These are phyloP conservation scores for Brasilioporus rufonigricans DNA, from an alignment of 768 basidiomycete species.

Conservation along the genomic window DNA sequence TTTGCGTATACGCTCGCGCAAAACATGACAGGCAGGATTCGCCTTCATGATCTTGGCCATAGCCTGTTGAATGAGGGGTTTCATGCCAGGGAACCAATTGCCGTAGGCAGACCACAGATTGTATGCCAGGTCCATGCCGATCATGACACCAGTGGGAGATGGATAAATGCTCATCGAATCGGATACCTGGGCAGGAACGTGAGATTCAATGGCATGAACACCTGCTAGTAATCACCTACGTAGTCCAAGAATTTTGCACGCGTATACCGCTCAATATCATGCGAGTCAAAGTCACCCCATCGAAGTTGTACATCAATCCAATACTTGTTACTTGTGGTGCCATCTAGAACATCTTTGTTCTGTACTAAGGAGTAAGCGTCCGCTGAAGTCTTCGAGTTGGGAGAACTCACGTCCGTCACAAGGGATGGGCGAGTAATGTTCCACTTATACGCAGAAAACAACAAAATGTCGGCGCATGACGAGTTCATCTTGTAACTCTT, in stretches of 20 bases:
- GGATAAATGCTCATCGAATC: slow-evolving; percentile 99
- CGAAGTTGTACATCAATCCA: slow-evolving; percentile 96
- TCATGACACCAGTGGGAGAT: slow-evolving; percentile 97
- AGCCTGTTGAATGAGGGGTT: slow-evolving; percentile 95
- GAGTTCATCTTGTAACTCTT: slow-evolving; percentile 99
- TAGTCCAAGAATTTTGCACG: slow-evolving; percentile 99
- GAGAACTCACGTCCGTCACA: slow-evolving; percentile 75
- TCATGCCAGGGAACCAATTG: slow-evolving; percentile 99
- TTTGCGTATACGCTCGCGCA: slow-evolving; percentile 98
- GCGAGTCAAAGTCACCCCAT: slow-evolving; percentile 99
- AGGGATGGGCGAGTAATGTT: slow-evolving; percentile 96
- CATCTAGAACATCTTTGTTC: slow-evolving; percentile 94
- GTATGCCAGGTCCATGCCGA: slow-evolving; percentile 98
- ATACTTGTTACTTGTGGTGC: slow-evolving; percentile 98
- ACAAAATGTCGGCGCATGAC: slow-evolving; percentile 96
- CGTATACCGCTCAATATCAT: slow-evolving; percentile 98
- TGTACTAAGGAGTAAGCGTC: slow-evolving; percentile 30
- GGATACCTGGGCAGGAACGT: slow-evolving; percentile 54
- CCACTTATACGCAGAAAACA: slow-evolving; percentile 98
- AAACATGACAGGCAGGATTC: slow-evolving; percentile 94
- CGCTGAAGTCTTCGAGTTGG: background rate
- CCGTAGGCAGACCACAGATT: slow-evolving; percentile 99
- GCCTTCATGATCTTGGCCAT: slow-evolving; percentile 99
- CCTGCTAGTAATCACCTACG: slow-evolving; percentile 39
- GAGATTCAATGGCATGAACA: slow-evolving; percentile 1